These are phyloP conservation scores for Inga leiocalycina DNA, from an alignment of 306 rosid species.

Conservation along the genomic window DNA sequence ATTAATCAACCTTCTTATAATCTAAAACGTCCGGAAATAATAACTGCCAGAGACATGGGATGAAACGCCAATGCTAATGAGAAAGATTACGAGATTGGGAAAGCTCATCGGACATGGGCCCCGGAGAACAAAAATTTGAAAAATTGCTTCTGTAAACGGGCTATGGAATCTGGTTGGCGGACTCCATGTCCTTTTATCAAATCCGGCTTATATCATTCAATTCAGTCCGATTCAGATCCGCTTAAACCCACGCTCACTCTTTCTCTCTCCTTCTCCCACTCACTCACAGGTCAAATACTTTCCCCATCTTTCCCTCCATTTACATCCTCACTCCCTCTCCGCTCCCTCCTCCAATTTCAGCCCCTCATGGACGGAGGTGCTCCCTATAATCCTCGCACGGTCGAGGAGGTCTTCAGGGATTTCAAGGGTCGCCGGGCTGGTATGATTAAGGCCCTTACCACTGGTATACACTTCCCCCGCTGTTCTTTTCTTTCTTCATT, in stretches of 20 bases:
- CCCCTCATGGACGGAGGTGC: conserved; percentile 49
- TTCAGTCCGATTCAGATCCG: conserved; percentile 59
- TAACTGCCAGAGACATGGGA: neutral
- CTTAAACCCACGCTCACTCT: conserved; percentile 10
- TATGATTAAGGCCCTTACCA: conserved; percentile 70
- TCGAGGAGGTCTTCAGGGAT: conserved; percentile 66
- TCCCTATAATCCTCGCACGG: conserved; percentile 54
- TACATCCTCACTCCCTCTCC: neutral
- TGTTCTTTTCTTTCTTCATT: neutral
- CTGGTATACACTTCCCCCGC: conserved; percentile 36
- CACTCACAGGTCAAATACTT: conserved; percentile 45
- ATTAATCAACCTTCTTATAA: too few relatives aligned
- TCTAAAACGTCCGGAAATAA: neutral
- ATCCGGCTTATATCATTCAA: conserved; percentile 35
- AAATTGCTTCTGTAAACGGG: neutral
- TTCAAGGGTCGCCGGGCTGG: conserved; percentile 69
- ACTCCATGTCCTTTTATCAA: conserved; percentile 39
- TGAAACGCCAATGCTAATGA: neutral
- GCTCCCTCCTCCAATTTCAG: neutral
- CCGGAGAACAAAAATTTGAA: neutral
- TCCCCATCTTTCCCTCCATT: conserved; percentile 62
- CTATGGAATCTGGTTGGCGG: conserved; percentile 27
- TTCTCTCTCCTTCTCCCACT: neutral
- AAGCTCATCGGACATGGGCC: neutral
- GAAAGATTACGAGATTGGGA: neutral